phyloP scores from a whole-genome alignment of 2,329 filamentous ascomycete genomes.

The Rhynchosporium secalis region DNA sequence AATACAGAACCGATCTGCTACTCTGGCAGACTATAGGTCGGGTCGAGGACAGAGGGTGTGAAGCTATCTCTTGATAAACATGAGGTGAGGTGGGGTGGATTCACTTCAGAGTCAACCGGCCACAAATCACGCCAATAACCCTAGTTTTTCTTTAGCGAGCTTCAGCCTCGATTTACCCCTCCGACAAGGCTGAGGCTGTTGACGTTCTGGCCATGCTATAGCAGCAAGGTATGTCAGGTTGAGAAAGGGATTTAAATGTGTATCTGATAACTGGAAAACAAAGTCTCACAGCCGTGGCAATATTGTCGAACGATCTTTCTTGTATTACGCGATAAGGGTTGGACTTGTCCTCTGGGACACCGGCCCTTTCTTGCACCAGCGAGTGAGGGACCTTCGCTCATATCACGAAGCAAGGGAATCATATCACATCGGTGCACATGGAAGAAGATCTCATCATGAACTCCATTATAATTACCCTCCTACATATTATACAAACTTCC shows the following conservation, averaged over 20 bases:
- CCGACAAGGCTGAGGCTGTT: slow-evolving; percentile 10
- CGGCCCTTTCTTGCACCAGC: too few species aligned
- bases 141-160: slow-evolving; percentile 23
- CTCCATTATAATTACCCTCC: not conserved
- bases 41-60: not conserved
- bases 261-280: too few species aligned
- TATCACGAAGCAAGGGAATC: not conserved
- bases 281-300: too few species aligned
- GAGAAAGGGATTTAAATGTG: too few species aligned
- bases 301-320: too few species aligned
- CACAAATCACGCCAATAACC: slow-evolving; percentile 22
- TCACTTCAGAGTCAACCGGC: slow-evolving; percentile 18
- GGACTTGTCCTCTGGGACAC: too few species aligned
- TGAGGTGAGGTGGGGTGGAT: slow-evolving; percentile 24
- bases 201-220: not conserved
- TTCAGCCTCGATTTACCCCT: slow-evolving; percentile 18
- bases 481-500: slow-evolving; percentile 3
- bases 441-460: not conserved
- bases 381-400: not conserved
- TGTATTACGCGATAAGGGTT: too few species aligned
- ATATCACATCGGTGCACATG: not conserved
- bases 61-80: slow-evolving; percentile 7
- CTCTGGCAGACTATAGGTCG: not conserved
- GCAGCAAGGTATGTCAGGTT: not conserved
- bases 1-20: not conserved